A percentile compares a stretch with the other conserved stretches of the same genome.
Conservation (phyloP, 1,284 basidiomycete genomes). For the Butyriboletus appendiculatus region DNA sequence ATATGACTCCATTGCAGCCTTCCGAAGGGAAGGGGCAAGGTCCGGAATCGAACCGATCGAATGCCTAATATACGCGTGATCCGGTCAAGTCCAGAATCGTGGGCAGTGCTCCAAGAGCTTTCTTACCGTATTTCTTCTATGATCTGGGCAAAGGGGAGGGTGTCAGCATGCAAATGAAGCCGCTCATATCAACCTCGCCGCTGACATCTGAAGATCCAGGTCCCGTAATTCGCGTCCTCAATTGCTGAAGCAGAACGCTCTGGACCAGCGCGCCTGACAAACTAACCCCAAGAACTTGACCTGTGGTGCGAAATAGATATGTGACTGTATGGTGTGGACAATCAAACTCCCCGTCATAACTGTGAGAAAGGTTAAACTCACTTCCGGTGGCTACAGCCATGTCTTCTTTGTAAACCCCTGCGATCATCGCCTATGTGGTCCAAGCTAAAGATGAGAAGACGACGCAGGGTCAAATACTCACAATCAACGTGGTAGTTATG, state of each 20-base stretch:
- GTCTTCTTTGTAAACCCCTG: slow-evolving; percentile 77
- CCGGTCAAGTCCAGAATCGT: slow-evolving; percentile 16
- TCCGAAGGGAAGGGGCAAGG: slow-evolving; percentile 60
- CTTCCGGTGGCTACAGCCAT: slow-evolving; percentile 87
- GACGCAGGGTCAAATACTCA: slow-evolving; percentile 38
- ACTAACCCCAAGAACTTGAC: slow-evolving; percentile 89
- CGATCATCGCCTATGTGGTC: slow-evolving; percentile 73
- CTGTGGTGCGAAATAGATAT: slow-evolving; percentile 88
- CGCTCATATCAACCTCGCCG: slow-evolving; percentile 27
- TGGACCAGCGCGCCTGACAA: slow-evolving; percentile 82
- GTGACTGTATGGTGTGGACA: slow-evolving; percentile 56
- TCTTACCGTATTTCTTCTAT: slow-evolving; percentile 69
- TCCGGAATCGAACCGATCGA: slow-evolving; percentile 78
- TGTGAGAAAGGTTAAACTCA: slow-evolving; percentile 44
- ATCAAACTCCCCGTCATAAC: slow-evolving; percentile 2
- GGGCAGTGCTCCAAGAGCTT: slow-evolving; percentile 15
- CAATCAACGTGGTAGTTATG: slow-evolving; percentile 83
- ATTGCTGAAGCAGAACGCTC: slow-evolving; percentile 65
- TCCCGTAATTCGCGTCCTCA: slow-evolving; percentile 74
- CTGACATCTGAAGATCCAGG: slow-evolving; percentile 70
- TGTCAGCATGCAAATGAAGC: slow-evolving; percentile 25
- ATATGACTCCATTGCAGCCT: slow-evolving; percentile 83
- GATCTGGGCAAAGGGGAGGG: slow-evolving; percentile 46
- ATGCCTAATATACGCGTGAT: slow-evolving; percentile 57
- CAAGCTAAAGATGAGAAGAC: slow-evolving; percentile 7